Conservation (phyloP, 805 yeast genomes). For the Barnettozyma sp. region DNA sequence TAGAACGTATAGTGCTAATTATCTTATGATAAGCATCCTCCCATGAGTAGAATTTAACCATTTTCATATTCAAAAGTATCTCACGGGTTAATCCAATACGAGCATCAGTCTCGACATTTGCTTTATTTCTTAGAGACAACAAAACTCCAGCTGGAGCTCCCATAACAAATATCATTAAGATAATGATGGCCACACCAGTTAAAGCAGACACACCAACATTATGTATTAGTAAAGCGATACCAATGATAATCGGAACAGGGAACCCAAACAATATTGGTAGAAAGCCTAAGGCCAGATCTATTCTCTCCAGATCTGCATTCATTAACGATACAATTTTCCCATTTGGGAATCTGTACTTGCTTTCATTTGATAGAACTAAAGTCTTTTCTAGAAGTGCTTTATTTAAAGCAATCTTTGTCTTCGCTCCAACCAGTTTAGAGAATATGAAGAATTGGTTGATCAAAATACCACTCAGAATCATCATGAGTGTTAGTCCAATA, state of each 20-base stretch:
- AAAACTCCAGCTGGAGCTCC: slow-evolving; percentile 40
- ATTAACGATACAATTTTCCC: slow-evolving; percentile 67
- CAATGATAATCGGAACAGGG: slow-evolving; percentile 50
- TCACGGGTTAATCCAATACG: slow-evolving; percentile 55
- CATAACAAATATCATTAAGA: slow-evolving; percentile 35
- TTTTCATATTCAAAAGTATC: slow-evolving; percentile 48
- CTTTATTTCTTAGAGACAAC: slow-evolving; percentile 36
- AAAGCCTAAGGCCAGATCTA: slow-evolving; percentile 63
- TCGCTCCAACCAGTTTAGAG: slow-evolving; percentile 56
- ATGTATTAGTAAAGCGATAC: slow-evolving; percentile 49
- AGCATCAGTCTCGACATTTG: slow-evolving; percentile 51
- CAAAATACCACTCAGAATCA: slow-evolving; percentile 39
- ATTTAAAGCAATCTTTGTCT: slow-evolving; percentile 58
- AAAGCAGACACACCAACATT: slow-evolving; percentile 66
- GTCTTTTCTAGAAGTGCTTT: slow-evolving; percentile 64
- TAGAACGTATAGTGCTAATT: slow-evolving; percentile 42
- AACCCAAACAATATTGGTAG: slow-evolving; percentile 44
- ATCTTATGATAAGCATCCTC: slow-evolving; percentile 61
- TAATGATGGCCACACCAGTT: slow-evolving; percentile 50
- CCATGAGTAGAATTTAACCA: slow-evolving; percentile 81
- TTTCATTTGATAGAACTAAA: slow-evolving; percentile 45
- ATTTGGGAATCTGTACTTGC: slow-evolving; percentile 52
- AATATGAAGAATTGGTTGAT: slow-evolving; percentile 57
- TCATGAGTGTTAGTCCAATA: slow-evolving; percentile 53
- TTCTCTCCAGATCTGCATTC: slow-evolving; percentile 72